Evolutionary conservation across 1,284 basidiomycete genomes (phyloP).

Genomic region (Chalciporus sp.): DNA sequence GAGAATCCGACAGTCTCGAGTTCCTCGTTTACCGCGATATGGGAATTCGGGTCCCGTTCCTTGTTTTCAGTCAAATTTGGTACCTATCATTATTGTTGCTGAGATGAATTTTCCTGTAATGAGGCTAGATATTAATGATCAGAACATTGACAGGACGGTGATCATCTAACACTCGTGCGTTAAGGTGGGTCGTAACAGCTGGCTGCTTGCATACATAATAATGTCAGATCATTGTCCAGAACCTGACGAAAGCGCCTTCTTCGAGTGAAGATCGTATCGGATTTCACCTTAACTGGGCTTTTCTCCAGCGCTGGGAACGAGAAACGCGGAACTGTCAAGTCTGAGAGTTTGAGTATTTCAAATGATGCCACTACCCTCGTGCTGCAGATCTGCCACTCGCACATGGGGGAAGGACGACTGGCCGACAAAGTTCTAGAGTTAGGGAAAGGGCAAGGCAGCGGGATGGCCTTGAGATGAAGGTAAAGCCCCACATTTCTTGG

Average conservation of each 20-base stretch:
- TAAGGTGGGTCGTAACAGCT: constrained; percentile 31
- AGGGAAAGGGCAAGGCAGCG: constrained; percentile 5
- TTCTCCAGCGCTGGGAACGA: neutral
- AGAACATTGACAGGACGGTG: constrained; percentile 20
- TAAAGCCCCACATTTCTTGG: constrained; percentile 19
- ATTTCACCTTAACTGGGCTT: neutral
- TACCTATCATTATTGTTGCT: constrained; percentile 8
- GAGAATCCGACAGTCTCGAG: constrained; percentile 9
- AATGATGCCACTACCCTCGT: constrained; percentile 15
- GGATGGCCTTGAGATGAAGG: constrained; percentile 7
- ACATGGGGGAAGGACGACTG: constrained; percentile 11
- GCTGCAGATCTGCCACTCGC: constrained; percentile 15
- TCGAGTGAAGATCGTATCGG: neutral
- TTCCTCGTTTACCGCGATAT: constrained; percentile 24
- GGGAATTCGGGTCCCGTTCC: constrained; percentile 9
- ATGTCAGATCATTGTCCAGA: constrained; percentile 2
- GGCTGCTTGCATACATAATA: constrained; percentile 23
- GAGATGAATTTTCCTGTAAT: constrained; percentile 13
- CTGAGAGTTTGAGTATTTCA: constrained; percentile 30
- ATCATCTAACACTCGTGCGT: constrained; percentile 33
- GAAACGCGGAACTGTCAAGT: neutral
- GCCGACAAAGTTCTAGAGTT: constrained; percentile 17
- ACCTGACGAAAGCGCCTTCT: neutral
- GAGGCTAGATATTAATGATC: constrained; percentile 14
- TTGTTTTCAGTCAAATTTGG: constrained; percentile 9